Conservation (phyloP, 106 monocot species). For the Iris macrosiphon region DNA sequence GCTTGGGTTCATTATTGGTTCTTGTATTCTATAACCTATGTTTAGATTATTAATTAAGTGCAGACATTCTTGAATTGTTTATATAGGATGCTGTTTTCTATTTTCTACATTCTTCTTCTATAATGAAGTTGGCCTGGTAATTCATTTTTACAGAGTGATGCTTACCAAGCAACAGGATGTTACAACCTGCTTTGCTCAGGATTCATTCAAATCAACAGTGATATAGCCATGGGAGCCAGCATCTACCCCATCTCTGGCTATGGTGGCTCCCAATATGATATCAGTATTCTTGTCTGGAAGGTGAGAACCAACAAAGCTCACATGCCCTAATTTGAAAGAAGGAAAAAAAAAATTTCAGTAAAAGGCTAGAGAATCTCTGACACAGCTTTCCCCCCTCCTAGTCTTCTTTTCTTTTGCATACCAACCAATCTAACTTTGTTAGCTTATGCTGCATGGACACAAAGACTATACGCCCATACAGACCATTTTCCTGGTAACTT, state of each 20-base stretch:
- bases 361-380: too few relatives aligned
- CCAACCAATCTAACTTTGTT: too few relatives aligned
- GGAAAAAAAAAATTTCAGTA: too few relatives aligned
- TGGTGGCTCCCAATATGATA: constrained; percentile 54
- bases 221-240: constrained; percentile 64
- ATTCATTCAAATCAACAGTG: constrained; percentile 62
- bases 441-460: too few relatives aligned
- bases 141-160: constrained; percentile 40
- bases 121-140: neutral
- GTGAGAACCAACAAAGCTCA: constrained; percentile 15
- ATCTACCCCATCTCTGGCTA: constrained; percentile 47
- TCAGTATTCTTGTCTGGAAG: constrained; percentile 68
- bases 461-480: too few relatives aligned
- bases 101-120: neutral
- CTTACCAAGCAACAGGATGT: constrained; percentile 71
- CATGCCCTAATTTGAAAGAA: too few relatives aligned
- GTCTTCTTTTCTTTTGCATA: too few relatives aligned
- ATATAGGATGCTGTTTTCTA: neutral
- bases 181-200: constrained; percentile 78
- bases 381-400: too few relatives aligned
- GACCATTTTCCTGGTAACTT: too few relatives aligned
- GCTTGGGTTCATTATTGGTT: too few relatives aligned
- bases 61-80: neutral
- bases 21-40: neutral
- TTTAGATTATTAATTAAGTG: neutral